These are phyloP conservation scores for Ophiostoma novo-ulmi DNA, from an alignment of 2,329 filamentous ascomycete species.

Conservation along the genomic window DNA sequence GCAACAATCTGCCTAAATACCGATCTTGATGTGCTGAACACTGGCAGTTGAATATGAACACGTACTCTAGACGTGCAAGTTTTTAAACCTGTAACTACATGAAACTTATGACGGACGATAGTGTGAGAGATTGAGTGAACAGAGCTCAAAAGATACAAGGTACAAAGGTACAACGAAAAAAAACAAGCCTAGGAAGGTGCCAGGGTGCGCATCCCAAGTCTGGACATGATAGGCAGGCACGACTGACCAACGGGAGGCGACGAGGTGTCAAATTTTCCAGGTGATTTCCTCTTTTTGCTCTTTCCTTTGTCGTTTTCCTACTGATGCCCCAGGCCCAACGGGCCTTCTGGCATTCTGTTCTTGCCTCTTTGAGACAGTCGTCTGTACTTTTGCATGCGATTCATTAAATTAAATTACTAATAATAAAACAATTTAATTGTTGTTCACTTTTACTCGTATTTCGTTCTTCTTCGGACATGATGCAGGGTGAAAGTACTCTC, in stretches of 20 bases:
- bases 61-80: too few species aligned
- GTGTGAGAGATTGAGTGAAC: background rate
- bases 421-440: background rate
- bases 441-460: background rate
- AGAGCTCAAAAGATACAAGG: background rate
- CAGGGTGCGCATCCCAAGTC: background rate
- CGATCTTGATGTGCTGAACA: background rate
- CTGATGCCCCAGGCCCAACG: background rate
- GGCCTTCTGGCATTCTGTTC: background rate
- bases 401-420: background rate
- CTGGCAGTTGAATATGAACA: background rate
- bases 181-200: background rate
- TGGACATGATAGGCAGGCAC: slow-evolving; percentile 4
- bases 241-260: background rate
- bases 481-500: background rate
- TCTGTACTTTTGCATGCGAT: background rate
- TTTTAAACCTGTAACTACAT: background rate
- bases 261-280: background rate
- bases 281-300: background rate
- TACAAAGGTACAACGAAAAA: background rate
- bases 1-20: background rate
- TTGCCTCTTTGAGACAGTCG: background rate
- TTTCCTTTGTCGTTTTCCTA: background rate
- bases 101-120: background rate
- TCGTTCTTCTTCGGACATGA: background rate